Conservation (phyloP, 768 basidiomycete species). For the Boletus subcaerulescens region DNA sequence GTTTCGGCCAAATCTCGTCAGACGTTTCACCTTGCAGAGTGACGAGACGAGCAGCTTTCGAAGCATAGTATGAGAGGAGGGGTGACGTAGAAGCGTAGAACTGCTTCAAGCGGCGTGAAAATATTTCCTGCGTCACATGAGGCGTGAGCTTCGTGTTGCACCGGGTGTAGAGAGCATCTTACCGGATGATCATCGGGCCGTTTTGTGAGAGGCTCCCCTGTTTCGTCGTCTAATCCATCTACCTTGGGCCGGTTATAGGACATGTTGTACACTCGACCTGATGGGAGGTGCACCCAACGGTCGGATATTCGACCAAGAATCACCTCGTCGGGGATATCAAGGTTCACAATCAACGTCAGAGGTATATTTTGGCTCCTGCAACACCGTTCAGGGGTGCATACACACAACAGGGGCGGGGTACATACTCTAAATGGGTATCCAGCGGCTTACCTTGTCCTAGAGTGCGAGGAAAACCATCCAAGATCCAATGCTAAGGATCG, state of each 20-base stretch:
- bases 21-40: conserved; percentile 72
- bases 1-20: conserved; percentile 87
- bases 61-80: conserved; percentile 68
- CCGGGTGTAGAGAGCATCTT: conserved; percentile 27
- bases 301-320: conserved; percentile 86
- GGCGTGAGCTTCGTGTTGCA: conserved; percentile 3
- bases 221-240: conserved; percentile 78
- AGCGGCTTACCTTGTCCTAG: conserved; percentile 78
- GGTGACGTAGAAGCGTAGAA: conserved; percentile 84
- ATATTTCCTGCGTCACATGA: conserved; percentile 56
- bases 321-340: conserved; percentile 85
- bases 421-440: conserved; percentile 68
- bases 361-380: conserved; percentile 59
- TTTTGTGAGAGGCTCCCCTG: conserved; percentile 84
- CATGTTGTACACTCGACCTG: conserved; percentile 87
- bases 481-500: conserved; percentile 71
- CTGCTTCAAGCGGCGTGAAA: conserved; percentile 67
- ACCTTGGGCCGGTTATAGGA: conserved; percentile 83
- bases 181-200: conserved; percentile 90
- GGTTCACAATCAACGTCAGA: conserved; percentile 77
- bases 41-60: conserved; percentile 43
- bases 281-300: conserved; percentile 85
- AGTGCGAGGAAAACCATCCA: conserved; percentile 92
- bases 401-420: not conserved
- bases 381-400: not conserved